These are phyloP conservation scores for Dothidotthia symphoricarpi DNA, from an alignment of 2,329 filamentous ascomycete genomes.

Conservation along the genomic window DNA sequence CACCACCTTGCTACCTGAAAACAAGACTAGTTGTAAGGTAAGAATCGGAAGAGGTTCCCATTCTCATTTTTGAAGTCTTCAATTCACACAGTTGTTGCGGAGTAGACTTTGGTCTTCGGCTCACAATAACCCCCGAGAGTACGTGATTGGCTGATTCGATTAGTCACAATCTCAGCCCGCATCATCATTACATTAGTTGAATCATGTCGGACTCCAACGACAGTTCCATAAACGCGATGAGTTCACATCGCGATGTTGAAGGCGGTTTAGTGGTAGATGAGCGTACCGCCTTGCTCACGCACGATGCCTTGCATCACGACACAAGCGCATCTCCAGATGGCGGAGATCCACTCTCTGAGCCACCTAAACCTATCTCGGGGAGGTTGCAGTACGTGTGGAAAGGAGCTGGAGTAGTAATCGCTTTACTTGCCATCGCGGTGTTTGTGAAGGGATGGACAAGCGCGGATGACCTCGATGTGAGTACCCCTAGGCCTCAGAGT, in stretches of 20 bases:
- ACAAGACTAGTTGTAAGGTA: no score
- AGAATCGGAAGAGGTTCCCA: no score
- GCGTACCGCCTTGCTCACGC: conserved; percentile 22
- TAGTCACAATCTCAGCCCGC: no score
- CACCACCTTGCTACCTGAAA: no score
- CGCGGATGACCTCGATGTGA: conserved; percentile 27
- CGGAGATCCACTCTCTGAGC: conserved; percentile 8
- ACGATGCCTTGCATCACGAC: conserved; percentile 5
- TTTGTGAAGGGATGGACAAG: conserved; percentile 32
- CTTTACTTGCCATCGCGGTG: conserved; percentile 13
- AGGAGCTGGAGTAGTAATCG: conserved; percentile 11
- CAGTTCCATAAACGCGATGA: conserved; percentile 12
- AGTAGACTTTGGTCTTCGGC: no score
- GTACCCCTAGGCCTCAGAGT: not conserved
- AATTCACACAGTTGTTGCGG: no score
- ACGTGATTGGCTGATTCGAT: no score
- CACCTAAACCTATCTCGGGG: conserved; percentile 11
- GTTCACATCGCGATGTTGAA: conserved; percentile 12
- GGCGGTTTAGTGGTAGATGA: conserved; percentile 11
- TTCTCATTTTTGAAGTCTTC: no score
- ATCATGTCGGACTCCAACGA: no score
- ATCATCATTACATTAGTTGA: no score
- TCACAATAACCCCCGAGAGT: no score
- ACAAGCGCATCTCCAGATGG: conserved; percentile 3
- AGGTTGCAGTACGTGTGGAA: conserved; percentile 22